phyloP scores from a whole-genome alignment of 345 rosid genomes.

The Gossypium herbaceum region DNA sequence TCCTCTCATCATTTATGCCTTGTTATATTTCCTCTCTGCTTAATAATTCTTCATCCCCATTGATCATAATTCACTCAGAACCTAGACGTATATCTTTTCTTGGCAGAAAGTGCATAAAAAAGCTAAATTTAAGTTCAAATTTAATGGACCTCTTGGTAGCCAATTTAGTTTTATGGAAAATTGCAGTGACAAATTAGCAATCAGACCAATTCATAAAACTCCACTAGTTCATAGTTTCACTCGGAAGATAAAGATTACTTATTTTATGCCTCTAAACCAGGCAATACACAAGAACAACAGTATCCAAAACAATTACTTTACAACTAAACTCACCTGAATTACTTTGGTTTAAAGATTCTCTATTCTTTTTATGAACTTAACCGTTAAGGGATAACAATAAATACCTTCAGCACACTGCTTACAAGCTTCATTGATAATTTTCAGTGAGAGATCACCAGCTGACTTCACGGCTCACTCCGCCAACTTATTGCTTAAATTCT shows the following conservation, averaged over 20 bases:
- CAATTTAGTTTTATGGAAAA: neutral
- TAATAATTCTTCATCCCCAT: neutral
- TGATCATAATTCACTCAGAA: no score
- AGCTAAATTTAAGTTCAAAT: neutral
- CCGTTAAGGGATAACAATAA: neutral
- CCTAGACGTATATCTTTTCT: no score
- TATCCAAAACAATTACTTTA: neutral
- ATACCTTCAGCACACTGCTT: slow-evolving; percentile 15
- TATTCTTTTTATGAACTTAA: neutral
- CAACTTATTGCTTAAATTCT: neutral
- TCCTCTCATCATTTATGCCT: neutral
- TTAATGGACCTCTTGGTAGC: neutral
- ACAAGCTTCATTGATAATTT: slow-evolving; percentile 6
- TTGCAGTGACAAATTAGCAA: neutral
- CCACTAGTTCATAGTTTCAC: neutral
- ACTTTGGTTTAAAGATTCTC: neutral
- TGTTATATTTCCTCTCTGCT: neutral
- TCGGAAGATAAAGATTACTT: neutral
- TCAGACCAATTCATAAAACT: neutral
- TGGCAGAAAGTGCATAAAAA: neutral
- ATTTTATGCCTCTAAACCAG: neutral
- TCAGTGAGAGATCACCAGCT: neutral
- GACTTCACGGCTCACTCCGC: neutral
- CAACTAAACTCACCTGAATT: neutral
- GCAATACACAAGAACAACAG: neutral